Evolutionary conservation across 2,329 filamentous ascomycete species (phyloP), one percentile per base, ranked within the genome.

Genomic region (Fusarium redolens): DNA sequence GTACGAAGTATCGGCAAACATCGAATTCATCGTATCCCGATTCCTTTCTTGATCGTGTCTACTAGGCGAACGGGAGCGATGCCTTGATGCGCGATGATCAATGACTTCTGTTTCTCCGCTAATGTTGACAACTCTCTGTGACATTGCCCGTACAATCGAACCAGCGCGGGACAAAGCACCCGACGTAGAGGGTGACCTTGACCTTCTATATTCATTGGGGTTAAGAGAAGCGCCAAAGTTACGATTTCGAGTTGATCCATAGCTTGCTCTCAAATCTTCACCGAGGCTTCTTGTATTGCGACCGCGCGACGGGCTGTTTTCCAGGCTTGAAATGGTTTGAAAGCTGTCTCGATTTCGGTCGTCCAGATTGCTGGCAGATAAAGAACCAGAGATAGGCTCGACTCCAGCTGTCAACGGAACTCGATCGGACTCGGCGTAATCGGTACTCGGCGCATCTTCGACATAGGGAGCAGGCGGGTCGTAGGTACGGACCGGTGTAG

Each of bases 41-140:
- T 74, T 74, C 65, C 71, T 73, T 57, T 78, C 74, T 52, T 72
- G 82, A 20, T 79, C 76, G 12, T 82, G 88, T 73, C 73, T 83
- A 65, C 87, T 86, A 33, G 89, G 85, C 75, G 84, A 91, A 75
- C 80, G 89, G 81, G 83, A 92, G 80, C 85, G 91, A 85, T 85
- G 84, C 52, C 90, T 87, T 45, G 90, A 87, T 30, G 91, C 87
- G 57, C 89, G 91, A 70, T 92, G 91, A 80, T 97, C 94, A 20
- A 95, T 86, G 25, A 93, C 85, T 76, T 98, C 94, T 8, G 92
- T 92, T 78, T 98, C 96, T 79, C 97, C 97, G 82, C 95, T 97
- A 77, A 99, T 89, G 79, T 98, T 98, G 78, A 99, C 96, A 62
- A 99, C 95, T 85, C 96, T 94, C 84, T 98, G 95, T 37, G 97